Base-by-base conservation (phyloP, 2,329 filamentous ascomycete species). In the Sporothrix variecibatus region DNA sequence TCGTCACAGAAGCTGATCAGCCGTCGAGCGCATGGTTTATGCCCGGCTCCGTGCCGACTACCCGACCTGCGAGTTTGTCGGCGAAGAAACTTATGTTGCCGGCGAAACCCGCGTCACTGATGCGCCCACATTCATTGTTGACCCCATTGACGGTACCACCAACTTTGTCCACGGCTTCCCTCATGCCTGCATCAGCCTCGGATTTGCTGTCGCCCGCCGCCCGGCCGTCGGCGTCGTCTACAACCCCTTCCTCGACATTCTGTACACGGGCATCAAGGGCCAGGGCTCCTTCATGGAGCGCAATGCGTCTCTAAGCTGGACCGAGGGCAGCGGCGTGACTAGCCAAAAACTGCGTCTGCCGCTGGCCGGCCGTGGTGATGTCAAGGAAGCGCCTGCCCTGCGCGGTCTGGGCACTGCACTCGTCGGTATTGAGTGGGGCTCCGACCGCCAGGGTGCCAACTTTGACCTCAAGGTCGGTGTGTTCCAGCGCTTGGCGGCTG, bases 121-220 rank as follows among this genome's bases (percentile, higher is more conserved):
- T 40, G 87, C 87, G 20, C 93, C 93, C 1, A 95, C 93, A 60
- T 95, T 95, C 83, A 88, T 95, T 79, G 91, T 93, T 77, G 93
- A 95, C 81, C 93, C 93, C 62, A 94, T 95, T 78, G 93, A 95
- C 83, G 93, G 92, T 79, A 94, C 90, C 7, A 94, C 91, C 70
- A 95, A 95, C 86, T 94, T 95, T 79, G 88, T 95, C 65, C 93
- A 95, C 82, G 88, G 87, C 26, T 92, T 93, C 82, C 92, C 92
- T 4, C 87, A 90, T 78, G 92, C 93, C 76, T 93, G 90, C 83
- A 91, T 95, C 83, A 94, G 92, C 12, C 89, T 95, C 46, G 93
- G 93, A 64, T 86, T 95, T 74, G 87, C 91, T 60, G 82, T 94
- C 75, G 82, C 87, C 79, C 87, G 87, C 76, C 79, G 80, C 12